Evolutionary conservation across 2,329 filamentous ascomycete species (phyloP).

Genomic region (Colletotrichum lindemuthianum): DNA sequence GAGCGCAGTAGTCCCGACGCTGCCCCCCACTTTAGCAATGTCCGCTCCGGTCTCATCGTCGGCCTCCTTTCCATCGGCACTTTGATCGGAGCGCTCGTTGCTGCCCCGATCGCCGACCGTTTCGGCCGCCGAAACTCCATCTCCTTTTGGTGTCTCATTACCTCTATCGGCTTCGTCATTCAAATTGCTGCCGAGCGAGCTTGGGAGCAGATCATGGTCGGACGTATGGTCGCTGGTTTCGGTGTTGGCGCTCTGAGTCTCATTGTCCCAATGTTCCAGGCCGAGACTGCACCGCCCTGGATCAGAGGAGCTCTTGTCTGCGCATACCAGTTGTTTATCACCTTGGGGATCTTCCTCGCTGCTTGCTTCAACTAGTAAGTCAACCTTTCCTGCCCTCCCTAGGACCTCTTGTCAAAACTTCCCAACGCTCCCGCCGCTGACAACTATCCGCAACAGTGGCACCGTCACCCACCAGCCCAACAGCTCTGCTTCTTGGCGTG

Average conservation of each 20-base stretch:
- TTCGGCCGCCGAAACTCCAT: slow-evolving; percentile 73
- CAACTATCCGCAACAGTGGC: slow-evolving; percentile 67
- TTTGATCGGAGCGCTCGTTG: slow-evolving; percentile 66
- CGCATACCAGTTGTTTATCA: slow-evolving; percentile 78
- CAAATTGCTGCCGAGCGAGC: slow-evolving; percentile 64
- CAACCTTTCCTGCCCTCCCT: background rate
- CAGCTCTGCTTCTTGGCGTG: slow-evolving; percentile 67
- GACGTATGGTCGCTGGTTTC: slow-evolving; percentile 72
- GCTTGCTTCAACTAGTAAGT: slow-evolving; percentile 62
- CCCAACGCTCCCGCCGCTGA: background rate
- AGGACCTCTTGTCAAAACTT: background rate
- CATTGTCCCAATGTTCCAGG: slow-evolving; percentile 77
- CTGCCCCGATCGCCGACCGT: slow-evolving; percentile 72
- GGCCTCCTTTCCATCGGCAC: slow-evolving; percentile 68
- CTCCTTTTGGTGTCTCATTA: slow-evolving; percentile 67
- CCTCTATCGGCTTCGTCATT: slow-evolving; percentile 73
- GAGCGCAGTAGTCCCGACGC: slow-evolving; percentile 49
- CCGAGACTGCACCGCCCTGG: slow-evolving; percentile 74
- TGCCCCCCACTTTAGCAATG: slow-evolving; percentile 58
- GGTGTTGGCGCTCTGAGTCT: slow-evolving; percentile 74
- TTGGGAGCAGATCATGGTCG: slow-evolving; percentile 75
- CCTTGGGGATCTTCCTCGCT: slow-evolving; percentile 71
- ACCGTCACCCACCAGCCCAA: slow-evolving; percentile 57
- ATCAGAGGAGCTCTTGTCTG: slow-evolving; percentile 73
- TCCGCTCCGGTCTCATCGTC: slow-evolving; percentile 68